Evolutionary conservation across 495 filamentous ascomycete species (phyloP), one percentile per base, ranked within the genome.

Genomic region (Penicillium argentinense): DNA sequence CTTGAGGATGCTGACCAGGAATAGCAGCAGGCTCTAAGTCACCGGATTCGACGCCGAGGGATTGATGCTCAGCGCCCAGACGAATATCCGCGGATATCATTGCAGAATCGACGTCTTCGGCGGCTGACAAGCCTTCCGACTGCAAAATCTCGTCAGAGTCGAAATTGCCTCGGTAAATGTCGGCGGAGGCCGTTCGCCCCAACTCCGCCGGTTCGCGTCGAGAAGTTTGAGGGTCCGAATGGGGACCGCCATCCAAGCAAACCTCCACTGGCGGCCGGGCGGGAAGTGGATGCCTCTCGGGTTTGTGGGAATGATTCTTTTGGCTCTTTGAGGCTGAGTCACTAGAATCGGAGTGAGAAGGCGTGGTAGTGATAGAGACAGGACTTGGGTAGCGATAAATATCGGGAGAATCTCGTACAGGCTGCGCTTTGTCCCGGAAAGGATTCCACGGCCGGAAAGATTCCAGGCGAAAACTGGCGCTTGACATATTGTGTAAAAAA

Each of bases 311-410:
- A 19, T 21, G 12, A 16, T 12, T 11, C 0, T 23, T 9, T n/a
- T 23, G 19, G n/a, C 13, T 23, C 13, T 44, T 39, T 29, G 24
- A n/a, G 9, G n/a, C 19, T 2, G 5, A 12, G 41, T 44, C 22
- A 3, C 27, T 45, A 13, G 42, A 17, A 27, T 21, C 22, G 12
- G 4, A 21, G 16, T 30, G 26, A 33, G 39, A 33, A 5, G 46
- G 28, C 5, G 36, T 59, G 22, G 40, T 9, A 28, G 44, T 39
- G 25, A 55, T 47, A 1, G 45, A 57, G 28, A 57, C 29, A 25
- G 54, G 54, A 48, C 50, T 58, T 42, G 32, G 55, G 16, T 57
- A 58, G 9, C 47, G 50, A 45, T 11, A 51, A 41, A 37, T 25
- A 24, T 36, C 34, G 32, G 37, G 17, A 28, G 19, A 22, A 48